These are phyloP conservation scores for Chenopodium quinoa DNA, from an alignment of 148 eudicot species.

Conservation along the genomic window DNA sequence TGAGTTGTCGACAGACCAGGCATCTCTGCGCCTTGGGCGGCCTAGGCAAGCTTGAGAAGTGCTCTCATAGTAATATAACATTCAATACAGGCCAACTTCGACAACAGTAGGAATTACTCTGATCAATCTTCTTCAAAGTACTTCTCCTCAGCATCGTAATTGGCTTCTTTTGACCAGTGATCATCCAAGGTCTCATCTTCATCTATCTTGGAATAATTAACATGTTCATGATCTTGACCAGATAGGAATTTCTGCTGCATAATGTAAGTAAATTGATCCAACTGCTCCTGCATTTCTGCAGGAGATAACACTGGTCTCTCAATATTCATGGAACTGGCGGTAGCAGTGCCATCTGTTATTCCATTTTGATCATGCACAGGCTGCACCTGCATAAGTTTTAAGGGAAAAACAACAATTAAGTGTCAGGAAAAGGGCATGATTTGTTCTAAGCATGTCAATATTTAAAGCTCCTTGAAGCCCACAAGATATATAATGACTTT, in stretches of 20 bases:
- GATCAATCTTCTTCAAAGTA: conserved; percentile 74
- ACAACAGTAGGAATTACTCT: background rate
- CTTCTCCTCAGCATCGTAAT: conserved; percentile 86
- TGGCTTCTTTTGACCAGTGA: conserved; percentile 91
- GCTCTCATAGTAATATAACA: background rate
- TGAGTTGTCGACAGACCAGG: background rate
- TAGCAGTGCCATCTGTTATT: conserved; percentile 15
- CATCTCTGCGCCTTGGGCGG: background rate
- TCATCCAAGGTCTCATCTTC: conserved; percentile 84
- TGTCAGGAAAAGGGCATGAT: background rate
- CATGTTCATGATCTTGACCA: conserved; percentile 81
- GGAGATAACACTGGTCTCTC: conserved; percentile 43
- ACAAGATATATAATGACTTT: background rate
- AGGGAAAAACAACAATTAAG: background rate
- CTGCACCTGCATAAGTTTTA: conserved; percentile 6
- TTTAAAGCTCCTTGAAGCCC: background rate
- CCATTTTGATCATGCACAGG: conserved; percentile 4
- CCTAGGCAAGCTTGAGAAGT: background rate
- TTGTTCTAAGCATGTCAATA: background rate
- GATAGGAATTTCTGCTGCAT: conserved; percentile 87
- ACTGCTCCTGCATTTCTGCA: conserved; percentile 76
- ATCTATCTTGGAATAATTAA: conserved; percentile 78
- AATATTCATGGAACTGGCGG: conserved; percentile 21
- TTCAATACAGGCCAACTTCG: background rate
- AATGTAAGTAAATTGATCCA: conserved; percentile 75